Evolutionary conservation across 2,329 filamentous ascomycete genomes (phyloP).

Genomic region (Mariannaea sp.): DNA sequence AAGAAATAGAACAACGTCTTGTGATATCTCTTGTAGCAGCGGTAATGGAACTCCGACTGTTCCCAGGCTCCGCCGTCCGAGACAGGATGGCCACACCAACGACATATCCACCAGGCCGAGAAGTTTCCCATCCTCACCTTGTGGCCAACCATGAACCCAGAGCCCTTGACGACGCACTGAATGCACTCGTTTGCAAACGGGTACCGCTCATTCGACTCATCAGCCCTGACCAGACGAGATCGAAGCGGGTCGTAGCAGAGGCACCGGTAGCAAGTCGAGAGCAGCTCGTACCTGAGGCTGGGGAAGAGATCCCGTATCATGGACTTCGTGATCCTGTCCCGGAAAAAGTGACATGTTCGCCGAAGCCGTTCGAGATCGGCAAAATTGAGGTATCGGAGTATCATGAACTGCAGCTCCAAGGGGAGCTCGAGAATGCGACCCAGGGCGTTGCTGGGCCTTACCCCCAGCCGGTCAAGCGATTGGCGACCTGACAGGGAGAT

Average conservation of each 20-base stretch:
- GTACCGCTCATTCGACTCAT: conserved; percentile 38
- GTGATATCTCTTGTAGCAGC: conserved; percentile 48
- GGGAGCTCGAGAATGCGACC: conserved; percentile 44
- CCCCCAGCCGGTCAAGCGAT: neutral
- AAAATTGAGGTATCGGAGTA: conserved; percentile 48
- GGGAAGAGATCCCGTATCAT: conserved; percentile 46
- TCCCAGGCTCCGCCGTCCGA: conserved; percentile 37
- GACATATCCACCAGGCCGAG: conserved; percentile 46
- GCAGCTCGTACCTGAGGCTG: conserved; percentile 38
- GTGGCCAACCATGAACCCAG: conserved; percentile 46
- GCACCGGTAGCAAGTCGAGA: conserved; percentile 49
- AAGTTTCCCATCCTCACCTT: conserved; percentile 45
- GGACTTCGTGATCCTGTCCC: conserved; percentile 41
- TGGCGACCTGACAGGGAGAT: conserved; percentile 16
- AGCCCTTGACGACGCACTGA: conserved; percentile 43
- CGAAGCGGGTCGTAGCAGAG: conserved; percentile 42
- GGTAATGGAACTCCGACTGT: conserved; percentile 47
- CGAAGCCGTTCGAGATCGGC: conserved; percentile 50
- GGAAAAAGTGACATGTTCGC: conserved; percentile 47
- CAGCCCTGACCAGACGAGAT: conserved; percentile 41
- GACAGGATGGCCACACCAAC: conserved; percentile 52
- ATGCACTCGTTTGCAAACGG: conserved; percentile 49
- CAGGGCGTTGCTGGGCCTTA: conserved; percentile 9
- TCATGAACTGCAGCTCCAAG: conserved; percentile 48
- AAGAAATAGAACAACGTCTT: conserved; percentile 46